Base-by-base conservation (phyloP, 805 yeast species). In the Wickerhamomyces strasburgensis region DNA sequence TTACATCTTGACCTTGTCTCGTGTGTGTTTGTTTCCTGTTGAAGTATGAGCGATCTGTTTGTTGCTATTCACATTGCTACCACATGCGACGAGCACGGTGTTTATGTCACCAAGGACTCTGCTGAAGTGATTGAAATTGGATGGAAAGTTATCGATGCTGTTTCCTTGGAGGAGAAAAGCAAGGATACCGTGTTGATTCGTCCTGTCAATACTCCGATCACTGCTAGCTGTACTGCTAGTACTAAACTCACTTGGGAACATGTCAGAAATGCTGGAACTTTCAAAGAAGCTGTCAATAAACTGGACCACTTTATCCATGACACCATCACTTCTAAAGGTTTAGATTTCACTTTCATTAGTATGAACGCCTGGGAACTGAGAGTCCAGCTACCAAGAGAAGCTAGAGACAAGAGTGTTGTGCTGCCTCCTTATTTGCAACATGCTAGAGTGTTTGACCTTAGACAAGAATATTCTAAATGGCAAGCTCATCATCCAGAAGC, bases 381-480 rank as follows among this genome's bases (percentile, higher is more conserved):
- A 42, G 89, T 89, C 33, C 82, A 80, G 52, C 62, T 89, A 25
- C 82, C 84, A 10, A 70, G 94, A 33, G 95, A 87, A 56, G 85
- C 95, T 6, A 68, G 86, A 28, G 95, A 85, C 54, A 77, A 82
- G 54, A 72, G 75, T 9, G 78, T 83, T 39, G 72, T 68, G 5
- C 67, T 88, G 38, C 96, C 96, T 0, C 67, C 73, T 5, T 85
- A 81, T 55, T 61, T 89, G 40, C 85, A 80, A 56, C 80, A 80
- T 46, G 84, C 96, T 3, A 68, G 79, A 30, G 71, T 82, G 17
- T 87, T 85, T 60, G 95, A 86, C 58, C 61, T 88, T 43, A 72
- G 73, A 54, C 74, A 72, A 42, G 97, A 89, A 58, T 86, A 72
- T 58, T 56, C 70, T 29, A 80, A 77, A 48, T 83, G 87, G 84